Evolutionary conservation across 768 basidiomycete species (phyloP), one percentile per base, ranked within the genome.

Genomic region (Tulasnella sp.): DNA sequence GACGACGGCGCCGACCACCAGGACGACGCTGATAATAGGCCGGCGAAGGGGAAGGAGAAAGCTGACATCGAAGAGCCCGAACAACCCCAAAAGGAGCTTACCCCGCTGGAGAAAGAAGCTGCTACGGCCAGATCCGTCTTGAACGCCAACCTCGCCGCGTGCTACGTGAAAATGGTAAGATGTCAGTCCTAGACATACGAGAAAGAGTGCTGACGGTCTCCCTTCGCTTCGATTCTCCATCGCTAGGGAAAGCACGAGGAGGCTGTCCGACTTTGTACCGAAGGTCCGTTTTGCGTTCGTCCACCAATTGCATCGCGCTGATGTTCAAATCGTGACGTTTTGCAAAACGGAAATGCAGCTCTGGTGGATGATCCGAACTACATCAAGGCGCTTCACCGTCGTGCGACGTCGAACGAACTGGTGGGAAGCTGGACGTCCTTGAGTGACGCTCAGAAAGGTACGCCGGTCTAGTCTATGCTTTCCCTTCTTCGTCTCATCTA

Each of bases 141-240:
- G 75, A 86, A 91, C 78, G 89, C 90, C n/a, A 98, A 98, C 78
- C 88, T 96, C 42, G 94, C 85, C 0, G 95, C 94, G 67, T 95
- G 94, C 76, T 83, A 88, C 78, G 83, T 91, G 5, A 92, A 92
- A 77, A 79, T 92, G 79, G 94, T 92, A 76, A 77, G 88, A 71
- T 29, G 47, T 9, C 39, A 8, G 66, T 34, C 65, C n/a, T 1
- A 62, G 47, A 37, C 3, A 19, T 40, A 22, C 19, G 4, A 67
- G 26, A 36, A 67, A 9, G 32, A 14, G 3, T 5, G 64, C 40
- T 36, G 64, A 66, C 19, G 4, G 32, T 9, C 6, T 22, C n/a
- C n/a, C 26, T 3, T 2, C 19, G 26, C 5, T 35, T 17, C 32
- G 17, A 44, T 35, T 19, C 42, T 26, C 63, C 69, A 22, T 9